Percentiles rank a stretch among this genome's conserved stretches.
Conservation (phyloP, 495 filamentous ascomycete genomes). For the Lichina pygmaea region DNA sequence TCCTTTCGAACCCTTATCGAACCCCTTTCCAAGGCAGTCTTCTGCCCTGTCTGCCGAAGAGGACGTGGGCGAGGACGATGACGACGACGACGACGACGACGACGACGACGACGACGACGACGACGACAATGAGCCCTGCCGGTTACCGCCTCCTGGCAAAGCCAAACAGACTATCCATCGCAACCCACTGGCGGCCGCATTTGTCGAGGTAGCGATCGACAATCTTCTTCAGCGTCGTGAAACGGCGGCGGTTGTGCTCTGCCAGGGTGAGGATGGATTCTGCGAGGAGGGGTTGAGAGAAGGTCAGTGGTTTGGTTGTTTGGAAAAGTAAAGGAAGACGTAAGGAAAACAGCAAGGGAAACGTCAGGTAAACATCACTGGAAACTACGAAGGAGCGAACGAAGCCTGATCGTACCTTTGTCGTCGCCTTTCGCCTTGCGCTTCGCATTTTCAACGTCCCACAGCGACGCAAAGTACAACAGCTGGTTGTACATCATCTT, state of each 20-base stretch:
- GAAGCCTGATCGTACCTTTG: background rate
- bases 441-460: constrained; percentile 69
- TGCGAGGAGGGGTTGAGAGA: constrained; percentile 1
- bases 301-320: background rate
- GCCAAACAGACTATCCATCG: constrained; percentile 75
- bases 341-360: too few relatives aligned
- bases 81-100: too few relatives aligned
- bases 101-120: background rate
- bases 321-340: too few relatives aligned
- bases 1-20: too few relatives aligned
- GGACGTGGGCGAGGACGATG: too few relatives aligned
- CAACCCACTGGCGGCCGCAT: constrained; percentile 86
- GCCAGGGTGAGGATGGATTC: constrained; percentile 44
- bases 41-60: too few relatives aligned
- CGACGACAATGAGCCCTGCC: background rate
- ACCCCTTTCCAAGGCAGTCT: too few relatives aligned
- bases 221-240: constrained; percentile 45
- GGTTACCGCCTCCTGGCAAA: constrained; percentile 18
- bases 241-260: constrained; percentile 52
- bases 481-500: constrained; percentile 85
- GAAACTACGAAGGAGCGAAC: background rate
- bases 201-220: constrained; percentile 74
- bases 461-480: constrained; percentile 60
- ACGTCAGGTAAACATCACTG: too few relatives aligned
- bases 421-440: constrained; percentile 14